Percentiles rank a stretch among this genome's conserved stretches.
Evolutionary conservation across 2,329 filamentous ascomycete genomes (phyloP).

Genomic region (Colletotrichum eremochloae): DNA sequence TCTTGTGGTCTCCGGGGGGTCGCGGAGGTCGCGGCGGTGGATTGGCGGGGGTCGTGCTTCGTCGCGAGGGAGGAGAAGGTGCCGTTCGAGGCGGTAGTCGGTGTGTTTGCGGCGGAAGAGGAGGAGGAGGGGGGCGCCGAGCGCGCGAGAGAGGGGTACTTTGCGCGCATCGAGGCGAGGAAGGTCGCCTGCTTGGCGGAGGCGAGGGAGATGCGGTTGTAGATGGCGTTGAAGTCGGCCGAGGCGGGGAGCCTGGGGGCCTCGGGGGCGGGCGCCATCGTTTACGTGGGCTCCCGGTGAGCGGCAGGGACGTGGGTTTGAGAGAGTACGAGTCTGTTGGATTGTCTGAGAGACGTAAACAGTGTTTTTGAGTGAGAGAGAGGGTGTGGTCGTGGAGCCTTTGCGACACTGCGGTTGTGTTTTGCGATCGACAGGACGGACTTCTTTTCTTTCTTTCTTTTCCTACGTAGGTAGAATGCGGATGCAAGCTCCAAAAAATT

Average conservation of each 20-base stretch:
- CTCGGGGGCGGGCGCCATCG: conserved; percentile 44
- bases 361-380: background rate
- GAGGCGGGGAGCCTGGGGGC: conserved; percentile 50
- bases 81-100: conserved; percentile 6
- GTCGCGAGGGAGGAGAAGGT: conserved; percentile 43
- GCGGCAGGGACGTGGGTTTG: background rate
- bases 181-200: conserved; percentile 53
- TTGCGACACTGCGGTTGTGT: conserved; percentile 1
- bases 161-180: conserved; percentile 47
- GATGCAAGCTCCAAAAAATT: conserved; percentile 14
- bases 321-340: background rate
- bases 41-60: conserved; percentile 15
- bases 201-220: conserved; percentile 59
- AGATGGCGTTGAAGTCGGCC: conserved; percentile 53
- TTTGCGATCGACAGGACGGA: background rate
- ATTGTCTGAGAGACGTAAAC: fast-evolving
- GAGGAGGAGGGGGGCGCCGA: conserved; percentile 1
- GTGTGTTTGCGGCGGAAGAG: conserved; percentile 7
- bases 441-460: background rate
- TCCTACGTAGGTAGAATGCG: background rate
- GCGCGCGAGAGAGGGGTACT: conserved; percentile 35
- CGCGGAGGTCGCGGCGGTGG: background rate
- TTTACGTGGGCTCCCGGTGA: background rate
- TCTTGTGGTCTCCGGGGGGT: conserved; percentile 23
- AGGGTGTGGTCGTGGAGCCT: background rate